These are phyloP conservation scores for Penicillium atrosanguineum DNA, from an alignment of 495 filamentous ascomycete species.

Conservation along the genomic window DNA sequence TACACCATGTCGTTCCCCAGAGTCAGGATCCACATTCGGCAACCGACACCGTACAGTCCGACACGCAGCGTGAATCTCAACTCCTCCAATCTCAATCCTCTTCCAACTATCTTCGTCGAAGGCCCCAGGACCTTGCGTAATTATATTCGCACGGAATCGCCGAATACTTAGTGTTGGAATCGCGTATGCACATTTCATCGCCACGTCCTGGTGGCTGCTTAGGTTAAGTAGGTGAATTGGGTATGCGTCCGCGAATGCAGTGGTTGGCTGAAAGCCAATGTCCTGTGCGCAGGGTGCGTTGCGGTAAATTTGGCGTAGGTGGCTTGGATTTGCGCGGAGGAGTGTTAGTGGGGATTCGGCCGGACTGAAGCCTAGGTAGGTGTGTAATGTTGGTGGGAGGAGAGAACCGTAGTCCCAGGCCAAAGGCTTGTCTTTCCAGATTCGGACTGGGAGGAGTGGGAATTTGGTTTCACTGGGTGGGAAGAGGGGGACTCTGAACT, in stretches of 20 bases:
- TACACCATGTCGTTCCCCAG: constrained; percentile 62
- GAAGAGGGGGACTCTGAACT: constrained; percentile 62
- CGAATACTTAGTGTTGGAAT: constrained; percentile 62
- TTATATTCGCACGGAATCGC: constrained; percentile 84
- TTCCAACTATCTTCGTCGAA: constrained; percentile 82
- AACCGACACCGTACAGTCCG: constrained; percentile 76
- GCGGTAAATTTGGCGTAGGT: constrained; percentile 67
- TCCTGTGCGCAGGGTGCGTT: constrained; percentile 68
- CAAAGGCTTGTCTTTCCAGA: constrained; percentile 71
- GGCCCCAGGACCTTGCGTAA: constrained; percentile 60
- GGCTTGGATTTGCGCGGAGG: constrained; percentile 64
- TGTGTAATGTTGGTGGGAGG: constrained; percentile 55
- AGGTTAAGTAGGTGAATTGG: constrained; percentile 80
- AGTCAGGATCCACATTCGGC: constrained; percentile 77
- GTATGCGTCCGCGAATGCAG: constrained; percentile 86
- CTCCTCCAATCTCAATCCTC: constrained; percentile 52
- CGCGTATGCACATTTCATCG: constrained; percentile 45
- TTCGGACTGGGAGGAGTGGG: constrained; percentile 59
- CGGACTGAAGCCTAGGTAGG: constrained; percentile 46
- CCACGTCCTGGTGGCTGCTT: constrained; percentile 65
- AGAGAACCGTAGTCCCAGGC: constrained; percentile 47
- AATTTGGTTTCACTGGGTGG: constrained; percentile 57
- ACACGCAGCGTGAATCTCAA: constrained; percentile 59
- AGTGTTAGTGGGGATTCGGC: constrained; percentile 55
- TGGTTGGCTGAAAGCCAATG: constrained; percentile 71